Evolutionary conservation across 73 alveolate genomes (phyloP), one percentile per base, ranked within the genome.

Genomic region (Effrenium voratum): DNA sequence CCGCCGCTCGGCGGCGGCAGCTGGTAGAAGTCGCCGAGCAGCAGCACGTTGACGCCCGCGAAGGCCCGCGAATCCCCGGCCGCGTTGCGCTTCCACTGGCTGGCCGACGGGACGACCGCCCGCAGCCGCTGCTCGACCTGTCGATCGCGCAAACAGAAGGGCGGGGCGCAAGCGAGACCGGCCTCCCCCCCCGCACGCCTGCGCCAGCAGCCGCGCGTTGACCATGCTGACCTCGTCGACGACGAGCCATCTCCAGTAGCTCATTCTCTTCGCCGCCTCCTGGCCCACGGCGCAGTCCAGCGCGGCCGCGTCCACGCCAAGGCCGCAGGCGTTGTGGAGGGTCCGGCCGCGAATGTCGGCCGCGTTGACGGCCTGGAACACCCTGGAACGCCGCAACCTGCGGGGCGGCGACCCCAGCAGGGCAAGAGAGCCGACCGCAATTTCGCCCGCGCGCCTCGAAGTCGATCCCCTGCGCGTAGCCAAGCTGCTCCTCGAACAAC

Each of bases 331-430:
- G 52, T n/a, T n/a, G 49, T 72, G 83, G 45, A 72, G 22, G 50
- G 83, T 72, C 55, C 34, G 28, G 49, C 83, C 83, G 5, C 28
- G 49, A 26, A 72, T 12, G 49, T 72, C 83, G 24, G 83, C 83
- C 5, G 83, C 83, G 2, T 72, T 72, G 50, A n/a, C 83, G 28
- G 83, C 83, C 34, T 72, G 83, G 49, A 72, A 72, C n/a, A n/a
- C n/a, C 85, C 26, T 88, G 95, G 26, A 88, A 88, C 40, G 95
- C 95, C 40, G 75, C 52, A 43, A 88, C 5, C 85, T 88, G 47
- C 32, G 15, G n/a, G n/a, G n/a, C n/a, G n/a, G n/a, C n/a, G n/a
- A n/a, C n/a, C n/a, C n/a, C n/a, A n/a, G n/a, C n/a, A n/a, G n/a
- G n/a, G n/a, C n/a, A n/a, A n/a, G n/a, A n/a, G n/a, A n/a, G n/a